A percentile compares a stretch with the other conserved stretches of the same genome.
These are phyloP conservation scores for Fusarium fujikuroi DNA, from an alignment of 2,329 filamentous ascomycete species.

Conservation along the genomic window DNA sequence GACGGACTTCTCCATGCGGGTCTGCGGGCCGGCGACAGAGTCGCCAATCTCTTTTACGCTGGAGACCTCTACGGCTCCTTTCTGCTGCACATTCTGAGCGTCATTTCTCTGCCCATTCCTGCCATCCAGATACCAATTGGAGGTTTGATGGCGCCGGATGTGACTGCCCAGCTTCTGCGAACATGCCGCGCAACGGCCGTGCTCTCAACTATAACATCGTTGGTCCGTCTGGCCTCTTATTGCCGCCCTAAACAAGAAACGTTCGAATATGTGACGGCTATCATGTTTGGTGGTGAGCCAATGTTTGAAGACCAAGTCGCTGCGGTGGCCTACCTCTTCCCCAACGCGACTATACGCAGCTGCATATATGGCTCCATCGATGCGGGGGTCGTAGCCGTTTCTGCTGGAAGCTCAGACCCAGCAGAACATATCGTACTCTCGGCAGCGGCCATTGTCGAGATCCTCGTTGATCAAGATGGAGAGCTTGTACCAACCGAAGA, in stretches of 20 bases:
- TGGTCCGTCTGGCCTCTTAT: background rate
- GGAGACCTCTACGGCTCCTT: background rate
- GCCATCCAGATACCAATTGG: background rate
- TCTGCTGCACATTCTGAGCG: background rate
- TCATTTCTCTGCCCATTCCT: background rate
- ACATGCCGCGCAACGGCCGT: background rate
- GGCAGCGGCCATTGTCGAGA: background rate
- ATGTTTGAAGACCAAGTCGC: background rate
- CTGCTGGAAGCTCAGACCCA: background rate
- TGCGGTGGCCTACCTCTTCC: background rate
- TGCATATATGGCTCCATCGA: slow-evolving; percentile 1
- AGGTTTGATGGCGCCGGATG: background rate
- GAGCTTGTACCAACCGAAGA: background rate
- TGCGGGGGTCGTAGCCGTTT: background rate
- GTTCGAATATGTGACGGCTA: background rate
- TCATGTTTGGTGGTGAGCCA: slow-evolving; percentile 5
- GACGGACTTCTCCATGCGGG: background rate
- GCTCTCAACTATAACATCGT: background rate
- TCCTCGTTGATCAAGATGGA: background rate
- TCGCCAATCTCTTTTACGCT: background rate
- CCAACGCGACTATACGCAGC: background rate
- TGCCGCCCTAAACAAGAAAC: background rate
- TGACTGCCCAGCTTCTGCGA: background rate
- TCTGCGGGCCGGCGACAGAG: background rate
- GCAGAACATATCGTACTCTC: background rate